Evolutionary conservation across 2,329 filamentous ascomycete species (phyloP), one percentile per base, ranked within the genome.

Genomic region (Diaporthe sp.): DNA sequence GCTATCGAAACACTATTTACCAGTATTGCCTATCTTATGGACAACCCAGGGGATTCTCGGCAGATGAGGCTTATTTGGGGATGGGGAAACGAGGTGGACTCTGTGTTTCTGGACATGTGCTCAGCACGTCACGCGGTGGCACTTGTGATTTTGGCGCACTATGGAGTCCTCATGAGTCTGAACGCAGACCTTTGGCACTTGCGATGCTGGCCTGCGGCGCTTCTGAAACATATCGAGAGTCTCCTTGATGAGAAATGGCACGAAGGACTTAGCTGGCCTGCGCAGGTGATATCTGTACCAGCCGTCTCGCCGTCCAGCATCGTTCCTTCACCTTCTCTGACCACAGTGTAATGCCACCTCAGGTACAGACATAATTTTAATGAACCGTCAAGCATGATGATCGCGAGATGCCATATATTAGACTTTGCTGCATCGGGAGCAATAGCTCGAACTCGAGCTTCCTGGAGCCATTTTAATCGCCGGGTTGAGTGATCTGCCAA

Each of bases 121-220:
- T 65, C 61, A 31, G 42, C 42, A 12, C 61, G 28, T 9, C 25
- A 65, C 61, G n/a, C 17, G 10, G 61, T 65, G 17, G 61, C 61
- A 15, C 28, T 65, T 12, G 61, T 65, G 28, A 49, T 65, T 28
- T 31, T 65, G 61, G 61, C 61, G 42, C 61, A 65, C 42, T 65
- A 65, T 34, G 61, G 25, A 9, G 42, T 49, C 25, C 42, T 65
- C 42, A 65, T 65, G 17, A 49, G 42, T 22, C 42, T 65, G 8
- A 65, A 49, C 20, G 20, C 17, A 10, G 61, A 42, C 42, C 61
- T 65, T 28, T 65, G 61, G 61, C 61, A 65, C 39, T 31, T 65
- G n/a, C 61, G 61, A 8, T 9, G 17, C 42, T 65, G 42, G 61
- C 61, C 61, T 34, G 17, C 42, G 15, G 25, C 28, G 9, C 42